Base-by-base conservation (phyloP, 192 early-diverging fungal genomes). In the Globomyces pollinis-pini region DNA sequence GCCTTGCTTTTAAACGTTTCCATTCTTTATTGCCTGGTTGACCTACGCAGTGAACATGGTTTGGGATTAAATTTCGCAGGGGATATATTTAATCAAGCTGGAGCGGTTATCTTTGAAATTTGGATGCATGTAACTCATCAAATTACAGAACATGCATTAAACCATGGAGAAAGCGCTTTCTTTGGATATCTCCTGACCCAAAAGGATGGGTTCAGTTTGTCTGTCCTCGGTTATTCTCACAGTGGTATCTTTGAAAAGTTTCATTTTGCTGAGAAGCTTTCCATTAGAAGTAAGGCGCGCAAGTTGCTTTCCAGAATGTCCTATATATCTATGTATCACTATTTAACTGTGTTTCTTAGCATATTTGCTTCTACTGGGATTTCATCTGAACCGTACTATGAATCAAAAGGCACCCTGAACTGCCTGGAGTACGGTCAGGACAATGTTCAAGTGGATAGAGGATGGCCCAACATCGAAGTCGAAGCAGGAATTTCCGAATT, bases 101-200 rank as follows among this genome's bases (percentile, higher is more conserved):
- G 28, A 6, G 21, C 55, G 1, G 55, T 57, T 16, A 33, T 57
- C 2, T 16, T 57, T 38, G 55, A 57, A 30, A n/a, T 57, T 3
- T 57, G 38, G 38, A 39, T 57, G 55, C 21, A 33, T 2, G 28
- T 57, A 13, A 39, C 16, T 20, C 32, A 41, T 23, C 30, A 23
- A 11, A 38, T 2, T 2, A 57, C 24, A 6, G 12, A 33, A 16
- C 28, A 31, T 15, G 55, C 55, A 29, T 21, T 57, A 38, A 16
- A 21, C 0, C 4, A 28, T 2, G 55, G 55, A 7, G 35, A 6
- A 6, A 21, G 16, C 2, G 28, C 23, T 12, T 57, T 31, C 38
- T 7, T 57, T 12, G 55, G 55, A 2, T 57, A 30, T 57, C 38
- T 57, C 4, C 28, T 57, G 3, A 43, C 55, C 18, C 55, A 38